phyloP scores from a whole-genome alignment of 108 stramenopile genomes.

The Nitzschia sp. region DNA sequence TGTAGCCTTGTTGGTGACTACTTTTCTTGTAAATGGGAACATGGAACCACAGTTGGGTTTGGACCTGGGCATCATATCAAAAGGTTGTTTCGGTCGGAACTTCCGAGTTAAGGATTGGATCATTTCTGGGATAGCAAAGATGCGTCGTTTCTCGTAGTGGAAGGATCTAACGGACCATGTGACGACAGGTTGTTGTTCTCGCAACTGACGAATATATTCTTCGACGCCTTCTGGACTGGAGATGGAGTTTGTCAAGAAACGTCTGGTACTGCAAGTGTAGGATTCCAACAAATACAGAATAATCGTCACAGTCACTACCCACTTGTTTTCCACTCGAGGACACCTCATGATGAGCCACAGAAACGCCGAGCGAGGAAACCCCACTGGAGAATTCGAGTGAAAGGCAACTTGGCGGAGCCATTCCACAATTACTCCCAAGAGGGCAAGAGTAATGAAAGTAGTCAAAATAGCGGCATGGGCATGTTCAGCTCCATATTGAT shows the following conservation, averaged over 20 bases:
- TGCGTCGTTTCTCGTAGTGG: constrained; percentile 70
- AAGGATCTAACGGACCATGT: constrained; percentile 81
- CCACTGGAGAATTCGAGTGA: background rate
- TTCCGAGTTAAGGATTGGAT: constrained; percentile 23
- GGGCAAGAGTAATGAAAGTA: constrained; percentile 18
- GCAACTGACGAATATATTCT: constrained; percentile 57
- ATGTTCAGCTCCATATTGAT: constrained; percentile 38
- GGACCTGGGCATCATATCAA: background rate
- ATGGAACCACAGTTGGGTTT: constrained; percentile 15
- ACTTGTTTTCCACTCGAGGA: constrained; percentile 33
- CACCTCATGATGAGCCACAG: background rate
- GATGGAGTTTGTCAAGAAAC: constrained; percentile 67
- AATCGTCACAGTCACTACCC: constrained; percentile 41
- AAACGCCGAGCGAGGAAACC: background rate
- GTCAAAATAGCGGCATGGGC: constrained; percentile 33
- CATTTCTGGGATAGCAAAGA: constrained; percentile 33
- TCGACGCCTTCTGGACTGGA: constrained; percentile 61
- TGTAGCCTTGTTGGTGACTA: constrained; percentile 63
- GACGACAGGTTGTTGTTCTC: constrained; percentile 52
- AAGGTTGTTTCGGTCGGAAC: background rate
- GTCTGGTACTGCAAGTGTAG: constrained; percentile 67
- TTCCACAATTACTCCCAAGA: constrained; percentile 30
- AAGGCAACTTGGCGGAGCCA: constrained; percentile 22
- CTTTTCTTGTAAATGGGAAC: constrained; percentile 60
- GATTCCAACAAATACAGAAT: constrained; percentile 74